phyloP scores from a whole-genome alignment of 2,329 filamentous ascomycete species.

The Corinectria fuckeliana region DNA sequence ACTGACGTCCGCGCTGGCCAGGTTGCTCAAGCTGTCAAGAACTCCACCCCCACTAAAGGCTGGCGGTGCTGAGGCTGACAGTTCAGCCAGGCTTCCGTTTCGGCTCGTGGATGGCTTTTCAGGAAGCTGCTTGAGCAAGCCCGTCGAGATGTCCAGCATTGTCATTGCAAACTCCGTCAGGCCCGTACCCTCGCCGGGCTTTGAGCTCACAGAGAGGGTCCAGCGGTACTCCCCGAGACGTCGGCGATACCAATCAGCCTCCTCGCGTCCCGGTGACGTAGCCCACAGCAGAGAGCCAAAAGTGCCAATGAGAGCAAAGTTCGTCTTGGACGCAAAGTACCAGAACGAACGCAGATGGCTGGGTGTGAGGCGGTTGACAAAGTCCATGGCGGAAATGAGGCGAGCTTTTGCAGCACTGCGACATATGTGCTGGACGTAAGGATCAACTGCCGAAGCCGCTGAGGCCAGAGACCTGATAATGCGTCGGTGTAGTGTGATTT shows the following conservation, averaged over 20 bases:
- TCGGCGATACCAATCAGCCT: constrained; percentile 90
- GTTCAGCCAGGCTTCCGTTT: constrained; percentile 57
- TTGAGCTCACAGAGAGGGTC: constrained; percentile 87
- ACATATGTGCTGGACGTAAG: constrained; percentile 89
- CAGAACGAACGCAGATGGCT: constrained; percentile 90
- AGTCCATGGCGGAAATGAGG: constrained; percentile 95
- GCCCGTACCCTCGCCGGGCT: constrained; percentile 66
- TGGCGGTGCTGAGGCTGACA: constrained; percentile 45
- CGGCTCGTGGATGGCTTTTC: constrained; percentile 73
- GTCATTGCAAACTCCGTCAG: constrained; percentile 77
- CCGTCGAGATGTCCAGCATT: constrained; percentile 76
- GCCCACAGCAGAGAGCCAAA: constrained; percentile 92
- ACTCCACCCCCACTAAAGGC: constrained; percentile 45
- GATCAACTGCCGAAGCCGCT: constrained; percentile 60
- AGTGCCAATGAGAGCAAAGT: constrained; percentile 93
- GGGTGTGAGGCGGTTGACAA: constrained; percentile 89
- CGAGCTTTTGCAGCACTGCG: constrained; percentile 92
- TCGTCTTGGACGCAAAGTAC: constrained; percentile 87
- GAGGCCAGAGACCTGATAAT: constrained; percentile 80
- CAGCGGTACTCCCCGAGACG: constrained; percentile 89
- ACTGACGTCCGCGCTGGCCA: constrained; percentile 56
- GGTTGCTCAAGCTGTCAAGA: constrained; percentile 50
- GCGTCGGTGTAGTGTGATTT: constrained; percentile 90
- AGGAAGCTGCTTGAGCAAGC: constrained; percentile 71
- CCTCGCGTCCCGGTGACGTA: constrained; percentile 84